These are phyloP conservation scores for Funneliformis geosporum DNA, from an alignment of 192 early-diverging fungal species.

Conservation along the genomic window DNA sequence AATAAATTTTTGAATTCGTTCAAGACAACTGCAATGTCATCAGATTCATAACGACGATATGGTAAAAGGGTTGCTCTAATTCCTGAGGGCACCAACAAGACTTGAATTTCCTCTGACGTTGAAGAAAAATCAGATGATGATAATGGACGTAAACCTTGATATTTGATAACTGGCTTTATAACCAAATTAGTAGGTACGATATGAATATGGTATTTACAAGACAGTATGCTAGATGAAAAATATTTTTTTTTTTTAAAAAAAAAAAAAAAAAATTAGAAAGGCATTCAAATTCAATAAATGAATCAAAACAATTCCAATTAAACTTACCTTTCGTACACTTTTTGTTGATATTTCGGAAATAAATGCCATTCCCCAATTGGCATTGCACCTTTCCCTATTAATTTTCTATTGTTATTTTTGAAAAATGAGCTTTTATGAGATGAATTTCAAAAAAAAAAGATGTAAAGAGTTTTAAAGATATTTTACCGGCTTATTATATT, in stretches of 20 bases:
- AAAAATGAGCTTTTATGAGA: neutral
- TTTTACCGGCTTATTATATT: constrained; percentile 27
- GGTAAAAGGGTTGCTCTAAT: neutral
- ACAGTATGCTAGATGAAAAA: neutral
- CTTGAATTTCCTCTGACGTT: neutral
- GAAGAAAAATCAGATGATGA: neutral
- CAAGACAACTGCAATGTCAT: neutral
- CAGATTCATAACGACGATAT: neutral
- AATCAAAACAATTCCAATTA: too few species aligned
- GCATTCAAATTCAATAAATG: neutral
- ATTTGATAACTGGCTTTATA: neutral
- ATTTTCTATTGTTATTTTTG: neutral
- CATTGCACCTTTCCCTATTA: constrained; percentile 14
- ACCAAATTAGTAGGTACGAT: constrained; percentile 16
- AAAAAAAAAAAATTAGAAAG: neutral
- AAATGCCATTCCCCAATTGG: constrained; percentile 17
- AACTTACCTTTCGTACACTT: constrained; percentile 6
- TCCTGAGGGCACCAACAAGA: neutral
- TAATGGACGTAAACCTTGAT: constrained; percentile 1
- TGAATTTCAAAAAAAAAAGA: neutral
- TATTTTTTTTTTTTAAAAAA: neutral
- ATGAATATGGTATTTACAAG: constrained; percentile 14
- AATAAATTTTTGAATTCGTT: constrained; percentile 12
- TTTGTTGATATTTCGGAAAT: neutral
- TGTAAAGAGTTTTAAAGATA: neutral